Conservation (phyloP, 768 basidiomycete species). For the Trametes punicea region DNA sequence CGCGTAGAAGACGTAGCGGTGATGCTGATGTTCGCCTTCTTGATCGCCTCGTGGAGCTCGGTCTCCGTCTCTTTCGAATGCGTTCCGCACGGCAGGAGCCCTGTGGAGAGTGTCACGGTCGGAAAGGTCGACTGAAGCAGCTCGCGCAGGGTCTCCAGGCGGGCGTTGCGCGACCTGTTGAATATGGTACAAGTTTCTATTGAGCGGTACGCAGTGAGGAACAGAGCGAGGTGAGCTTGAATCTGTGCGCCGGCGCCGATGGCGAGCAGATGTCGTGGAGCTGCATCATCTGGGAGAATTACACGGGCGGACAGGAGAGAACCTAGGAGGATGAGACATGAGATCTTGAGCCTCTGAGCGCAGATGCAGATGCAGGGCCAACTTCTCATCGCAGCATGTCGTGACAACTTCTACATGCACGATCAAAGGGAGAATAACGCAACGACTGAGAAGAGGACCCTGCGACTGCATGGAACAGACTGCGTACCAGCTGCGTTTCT, state of each 20-base stretch:
- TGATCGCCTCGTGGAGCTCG: constrained; percentile 34
- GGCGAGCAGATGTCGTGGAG: constrained; percentile 48
- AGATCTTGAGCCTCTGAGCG: neutral
- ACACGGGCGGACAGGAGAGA: constrained; percentile 65
- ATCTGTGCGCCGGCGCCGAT: constrained; percentile 78
- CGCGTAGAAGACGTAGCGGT: constrained; percentile 67
- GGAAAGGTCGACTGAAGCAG: constrained; percentile 31
- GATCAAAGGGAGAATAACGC: too few species aligned
- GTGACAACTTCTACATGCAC: too few species aligned
- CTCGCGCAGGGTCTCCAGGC: constrained; percentile 40
- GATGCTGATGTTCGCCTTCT: constrained; percentile 59
- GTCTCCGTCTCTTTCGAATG: constrained; percentile 10
- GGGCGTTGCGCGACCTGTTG: constrained; percentile 54
- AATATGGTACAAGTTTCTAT: constrained; percentile 55
- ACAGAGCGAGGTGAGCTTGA: constrained; percentile 59
- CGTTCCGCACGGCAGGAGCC: constrained; percentile 1
- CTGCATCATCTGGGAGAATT: constrained; percentile 35
- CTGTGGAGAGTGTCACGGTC: constrained; percentile 13
- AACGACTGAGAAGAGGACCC: too few species aligned
- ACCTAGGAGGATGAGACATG: constrained; percentile 36
- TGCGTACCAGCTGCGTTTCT: constrained; percentile 75
- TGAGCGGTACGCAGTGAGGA: constrained; percentile 54
- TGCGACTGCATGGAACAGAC: neutral
- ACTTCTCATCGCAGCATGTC: too few species aligned
- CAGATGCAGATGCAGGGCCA: too few species aligned